These are phyloP conservation scores for Globisporangium heterothallicum DNA, from an alignment of 352 stramenopile species.

Conservation along the genomic window DNA sequence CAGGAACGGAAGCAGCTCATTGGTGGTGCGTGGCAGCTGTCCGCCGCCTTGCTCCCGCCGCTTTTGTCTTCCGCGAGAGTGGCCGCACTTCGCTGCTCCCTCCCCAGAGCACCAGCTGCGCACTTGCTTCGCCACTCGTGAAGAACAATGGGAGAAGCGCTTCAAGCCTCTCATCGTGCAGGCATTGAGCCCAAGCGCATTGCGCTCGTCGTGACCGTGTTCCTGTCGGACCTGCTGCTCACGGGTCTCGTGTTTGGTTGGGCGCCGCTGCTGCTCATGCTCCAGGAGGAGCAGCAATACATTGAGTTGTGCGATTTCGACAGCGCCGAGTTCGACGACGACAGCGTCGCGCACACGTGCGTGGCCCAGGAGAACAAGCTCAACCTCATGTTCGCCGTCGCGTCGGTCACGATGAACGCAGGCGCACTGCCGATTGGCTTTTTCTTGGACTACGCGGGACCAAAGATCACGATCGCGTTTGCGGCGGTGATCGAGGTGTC, in stretches of 20 bases:
- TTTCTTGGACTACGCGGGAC: slow-evolving; percentile 67
- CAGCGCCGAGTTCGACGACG: slow-evolving; percentile 14
- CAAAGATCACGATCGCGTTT: slow-evolving; percentile 41
- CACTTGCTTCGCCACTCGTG: not conserved
- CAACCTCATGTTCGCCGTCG: slow-evolving; percentile 85
- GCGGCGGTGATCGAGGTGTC: slow-evolving; percentile 64
- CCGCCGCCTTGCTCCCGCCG: too few species aligned
- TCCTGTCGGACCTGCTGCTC: slow-evolving; percentile 77
- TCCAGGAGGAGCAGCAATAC: slow-evolving; percentile 81
- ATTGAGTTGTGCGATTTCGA: slow-evolving; percentile 50
- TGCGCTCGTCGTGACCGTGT: slow-evolving; percentile 62
- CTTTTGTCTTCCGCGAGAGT: too few species aligned
- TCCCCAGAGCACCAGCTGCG: not conserved
- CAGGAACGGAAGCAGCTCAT: not conserved
- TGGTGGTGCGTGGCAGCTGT: slow-evolving; percentile 9
- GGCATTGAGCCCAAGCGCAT: slow-evolving; percentile 38
- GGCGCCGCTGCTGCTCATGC: slow-evolving; percentile 78
- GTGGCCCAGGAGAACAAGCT: slow-evolving; percentile 76
- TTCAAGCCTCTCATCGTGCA: not conserved
- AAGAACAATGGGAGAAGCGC: slow-evolving; percentile 6
- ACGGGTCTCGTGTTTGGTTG: slow-evolving; percentile 86
- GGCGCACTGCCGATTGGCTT: slow-evolving; percentile 71
- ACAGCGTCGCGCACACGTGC: slow-evolving; percentile 26
- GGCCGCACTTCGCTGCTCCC: too few species aligned
- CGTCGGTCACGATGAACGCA: slow-evolving; percentile 74